These are phyloP conservation scores for Lasiodiplodia theobromae DNA, from an alignment of 2,329 filamentous ascomycete genomes.

Conservation along the genomic window DNA sequence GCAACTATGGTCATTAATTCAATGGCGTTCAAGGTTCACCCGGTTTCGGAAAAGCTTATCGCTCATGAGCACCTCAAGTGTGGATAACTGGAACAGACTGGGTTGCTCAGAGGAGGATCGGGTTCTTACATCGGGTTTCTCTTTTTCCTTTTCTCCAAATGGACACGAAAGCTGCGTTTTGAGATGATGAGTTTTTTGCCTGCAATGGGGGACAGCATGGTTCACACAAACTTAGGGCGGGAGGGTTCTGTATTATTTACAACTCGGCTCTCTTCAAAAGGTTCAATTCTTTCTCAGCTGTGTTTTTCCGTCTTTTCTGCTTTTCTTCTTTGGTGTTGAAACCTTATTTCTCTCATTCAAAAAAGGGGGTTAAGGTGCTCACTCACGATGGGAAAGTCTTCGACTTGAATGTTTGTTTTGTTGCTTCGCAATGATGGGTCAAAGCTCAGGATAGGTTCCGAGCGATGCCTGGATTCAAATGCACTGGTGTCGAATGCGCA, in stretches of 20 bases:
- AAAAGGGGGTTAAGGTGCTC: constrained; percentile 20
- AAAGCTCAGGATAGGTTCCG: constrained; percentile 26
- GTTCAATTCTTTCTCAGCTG: constrained; percentile 29
- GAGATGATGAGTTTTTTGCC: constrained; percentile 25
- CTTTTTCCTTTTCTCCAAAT: constrained; percentile 21
- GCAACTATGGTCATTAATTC: constrained; percentile 50
- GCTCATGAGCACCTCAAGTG: constrained; percentile 23
- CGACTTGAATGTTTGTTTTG: constrained; percentile 23
- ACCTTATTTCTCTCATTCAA: constrained; percentile 29
- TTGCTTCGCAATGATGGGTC: constrained; percentile 12
- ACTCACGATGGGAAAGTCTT: constrained; percentile 26
- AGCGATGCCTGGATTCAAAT: constrained; percentile 22
- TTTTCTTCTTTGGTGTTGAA: constrained; percentile 27
- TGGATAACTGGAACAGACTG: constrained; percentile 29
- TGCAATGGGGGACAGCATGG: constrained; percentile 10
- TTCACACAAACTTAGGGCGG: constrained; percentile 18
- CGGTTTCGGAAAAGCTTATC: constrained; percentile 30
- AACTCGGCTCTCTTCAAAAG: constrained; percentile 31
- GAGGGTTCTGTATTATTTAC: constrained; percentile 31
- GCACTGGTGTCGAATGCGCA: constrained; percentile 20
- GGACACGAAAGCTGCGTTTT: constrained; percentile 30
- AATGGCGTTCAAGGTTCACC: constrained; percentile 29
- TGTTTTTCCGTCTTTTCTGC: constrained; percentile 24
- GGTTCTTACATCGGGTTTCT: constrained; percentile 21
- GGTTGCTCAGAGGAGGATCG: constrained; percentile 25